These are phyloP conservation scores for Pinus taeda DNA, from an alignment of 75 land plant species.

Conservation along the genomic window DNA sequence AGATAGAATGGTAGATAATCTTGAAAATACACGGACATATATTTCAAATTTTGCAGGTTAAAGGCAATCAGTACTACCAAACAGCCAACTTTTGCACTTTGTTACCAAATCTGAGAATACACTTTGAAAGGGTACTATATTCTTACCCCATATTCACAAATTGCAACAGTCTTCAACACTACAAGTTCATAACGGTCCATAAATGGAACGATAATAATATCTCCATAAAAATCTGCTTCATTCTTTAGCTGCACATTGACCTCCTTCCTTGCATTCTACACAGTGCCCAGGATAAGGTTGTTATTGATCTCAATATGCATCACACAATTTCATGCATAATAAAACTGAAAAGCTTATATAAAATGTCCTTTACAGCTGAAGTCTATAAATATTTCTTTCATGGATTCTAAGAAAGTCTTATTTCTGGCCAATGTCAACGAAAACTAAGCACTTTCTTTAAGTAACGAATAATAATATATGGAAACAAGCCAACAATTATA, in stretches of 20 bases:
- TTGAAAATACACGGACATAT: neutral
- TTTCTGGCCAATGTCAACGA: neutral
- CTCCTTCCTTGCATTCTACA: constrained; percentile 62
- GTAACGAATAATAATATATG: neutral
- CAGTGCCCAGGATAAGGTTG: constrained; percentile 1
- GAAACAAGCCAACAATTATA: neutral
- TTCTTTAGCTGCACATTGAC: constrained; percentile 55
- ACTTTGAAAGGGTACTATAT: neutral
- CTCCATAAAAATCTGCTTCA: constrained; percentile 69
- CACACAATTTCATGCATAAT: neutral
- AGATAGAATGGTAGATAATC: too few species aligned
- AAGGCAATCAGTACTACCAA: neutral
- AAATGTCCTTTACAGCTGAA: neutral
- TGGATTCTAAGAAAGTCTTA: neutral
- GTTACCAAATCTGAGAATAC: neutral
- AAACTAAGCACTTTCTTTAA: neutral
- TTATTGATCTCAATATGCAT: too few species aligned
- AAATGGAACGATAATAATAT: constrained; percentile 60
- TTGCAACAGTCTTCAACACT: constrained; percentile 73
- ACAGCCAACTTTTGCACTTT: neutral
- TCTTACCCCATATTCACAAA: constrained; percentile 72
- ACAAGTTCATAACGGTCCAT: constrained; percentile 68
- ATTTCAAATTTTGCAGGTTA: neutral
- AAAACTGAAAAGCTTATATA: neutral
- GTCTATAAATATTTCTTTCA: neutral